These are phyloP conservation scores for Vanrija sp. DNA, from an alignment of 1,284 basidiomycete species.

Conservation along the genomic window DNA sequence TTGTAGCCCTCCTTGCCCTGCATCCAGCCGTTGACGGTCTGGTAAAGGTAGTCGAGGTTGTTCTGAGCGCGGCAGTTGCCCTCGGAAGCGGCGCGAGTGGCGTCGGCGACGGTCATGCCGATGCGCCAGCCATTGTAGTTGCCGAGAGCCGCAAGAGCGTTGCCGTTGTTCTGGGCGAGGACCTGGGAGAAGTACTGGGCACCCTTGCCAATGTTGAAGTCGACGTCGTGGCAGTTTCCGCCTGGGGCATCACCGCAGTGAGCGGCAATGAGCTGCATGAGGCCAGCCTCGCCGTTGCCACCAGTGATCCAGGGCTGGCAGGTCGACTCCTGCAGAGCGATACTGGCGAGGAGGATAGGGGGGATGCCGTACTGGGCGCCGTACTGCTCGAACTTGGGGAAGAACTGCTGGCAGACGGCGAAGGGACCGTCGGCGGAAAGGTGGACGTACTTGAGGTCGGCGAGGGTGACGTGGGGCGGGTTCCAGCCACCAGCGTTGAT, in stretches of 20 bases:
- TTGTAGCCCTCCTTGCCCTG: constrained; percentile 60
- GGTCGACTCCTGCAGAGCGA: constrained; percentile 75
- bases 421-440: constrained; percentile 62
- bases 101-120: constrained; percentile 59
- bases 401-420: constrained; percentile 58
- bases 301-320: constrained; percentile 69
- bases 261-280: constrained; percentile 76
- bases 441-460: constrained; percentile 55
- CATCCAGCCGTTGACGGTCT: constrained; percentile 75
- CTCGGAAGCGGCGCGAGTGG: constrained; percentile 26
- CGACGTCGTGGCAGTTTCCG: constrained; percentile 51
- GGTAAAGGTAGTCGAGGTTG: constrained; percentile 60
- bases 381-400: constrained; percentile 61
- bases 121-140: constrained; percentile 72
- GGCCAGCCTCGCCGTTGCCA: constrained; percentile 72
- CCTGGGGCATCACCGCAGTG: constrained; percentile 67
- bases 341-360: constrained; percentile 71
- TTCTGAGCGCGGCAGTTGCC: constrained; percentile 33
- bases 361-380: constrained; percentile 57
- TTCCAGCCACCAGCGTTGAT: constrained; percentile 49
- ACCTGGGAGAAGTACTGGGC: constrained; percentile 25
- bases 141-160: constrained; percentile 62
- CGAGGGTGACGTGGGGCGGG: constrained; percentile 52
- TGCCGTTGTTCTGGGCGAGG: constrained; percentile 53
- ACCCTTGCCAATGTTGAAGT: constrained; percentile 58